phyloP scores from a whole-genome alignment of 371 early-diverging fungal genomes.

The Chytridium lagenaria region DNA sequence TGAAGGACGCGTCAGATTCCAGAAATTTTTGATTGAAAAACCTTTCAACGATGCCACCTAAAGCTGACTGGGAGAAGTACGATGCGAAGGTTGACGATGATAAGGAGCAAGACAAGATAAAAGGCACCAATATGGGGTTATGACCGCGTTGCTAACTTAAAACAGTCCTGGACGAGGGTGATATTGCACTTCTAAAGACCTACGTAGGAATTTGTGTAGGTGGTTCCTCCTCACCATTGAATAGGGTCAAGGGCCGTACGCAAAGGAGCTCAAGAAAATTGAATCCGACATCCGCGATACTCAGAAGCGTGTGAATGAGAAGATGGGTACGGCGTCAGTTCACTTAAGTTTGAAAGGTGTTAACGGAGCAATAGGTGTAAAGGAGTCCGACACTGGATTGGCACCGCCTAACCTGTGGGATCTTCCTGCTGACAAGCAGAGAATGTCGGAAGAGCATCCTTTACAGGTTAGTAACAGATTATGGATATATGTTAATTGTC shows the following conservation, averaged over 20 bases:
- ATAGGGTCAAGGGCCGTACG: slow-evolving; percentile 97
- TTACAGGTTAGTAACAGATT: slow-evolving; percentile 76
- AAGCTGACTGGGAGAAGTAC: slow-evolving; percentile 95
- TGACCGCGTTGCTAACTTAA: too few relatives aligned
- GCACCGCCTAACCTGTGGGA: slow-evolving; percentile 99
- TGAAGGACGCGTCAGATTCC: not conserved
- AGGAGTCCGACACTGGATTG: slow-evolving; percentile 99
- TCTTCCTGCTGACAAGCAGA: slow-evolving; percentile 96
- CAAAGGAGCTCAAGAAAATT: slow-evolving; percentile 86
- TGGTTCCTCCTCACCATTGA: slow-evolving; percentile 3
- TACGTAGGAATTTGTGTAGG: slow-evolving; percentile 65
- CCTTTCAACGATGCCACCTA: slow-evolving; percentile 60
- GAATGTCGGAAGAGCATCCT: slow-evolving; percentile 96
- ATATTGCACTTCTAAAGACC: slow-evolving; percentile 93
- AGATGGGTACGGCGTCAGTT: slow-evolving; percentile 89
- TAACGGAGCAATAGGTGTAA: slow-evolving; percentile 72
- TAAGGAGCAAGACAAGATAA: slow-evolving; percentile 84
- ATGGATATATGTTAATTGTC: slow-evolving; percentile 25
- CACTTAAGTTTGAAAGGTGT: not conserved
- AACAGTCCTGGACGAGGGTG: slow-evolving; percentile 93
- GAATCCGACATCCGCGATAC: slow-evolving; percentile 93
- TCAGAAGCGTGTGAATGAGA: slow-evolving; percentile 96
- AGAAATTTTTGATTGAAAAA: not conserved
- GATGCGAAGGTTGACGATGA: slow-evolving; percentile 79
- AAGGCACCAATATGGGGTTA: too few relatives aligned